Percentiles rank a stretch among this genome's conserved stretches.
phyloP scores from a whole-genome alignment of 2,329 filamentous ascomycete species.

The Lasiodiplodia sp. region DNA sequence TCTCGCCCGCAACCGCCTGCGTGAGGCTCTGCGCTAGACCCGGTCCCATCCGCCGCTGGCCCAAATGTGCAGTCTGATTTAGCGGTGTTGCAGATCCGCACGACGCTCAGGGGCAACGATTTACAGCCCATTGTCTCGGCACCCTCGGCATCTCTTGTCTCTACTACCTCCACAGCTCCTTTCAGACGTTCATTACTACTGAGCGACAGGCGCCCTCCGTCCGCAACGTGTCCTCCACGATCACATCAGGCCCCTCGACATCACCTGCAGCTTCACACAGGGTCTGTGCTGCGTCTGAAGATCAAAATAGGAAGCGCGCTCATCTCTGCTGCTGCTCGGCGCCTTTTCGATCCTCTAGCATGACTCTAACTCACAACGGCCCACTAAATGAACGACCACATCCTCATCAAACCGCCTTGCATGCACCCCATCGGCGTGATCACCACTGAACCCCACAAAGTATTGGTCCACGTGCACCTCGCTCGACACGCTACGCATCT shows the following conservation, averaged over 20 bases:
- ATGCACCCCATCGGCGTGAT: background rate
- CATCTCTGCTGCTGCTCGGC: background rate
- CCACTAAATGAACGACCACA: background rate
- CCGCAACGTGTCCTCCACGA: background rate
- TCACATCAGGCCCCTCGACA: background rate
- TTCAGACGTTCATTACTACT: background rate
- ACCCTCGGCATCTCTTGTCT: background rate
- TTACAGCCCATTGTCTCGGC: background rate
- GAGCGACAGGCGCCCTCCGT: no score
- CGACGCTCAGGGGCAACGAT: background rate
- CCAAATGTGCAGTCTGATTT: background rate
- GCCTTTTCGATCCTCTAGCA: background rate
- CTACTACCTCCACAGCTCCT: no score
- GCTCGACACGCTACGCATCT: background rate
- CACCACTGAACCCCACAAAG: background rate
- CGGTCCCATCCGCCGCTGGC: background rate
- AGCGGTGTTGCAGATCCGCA: background rate
- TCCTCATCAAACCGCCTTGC: background rate
- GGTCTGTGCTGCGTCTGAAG: background rate
- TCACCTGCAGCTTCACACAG: background rate
- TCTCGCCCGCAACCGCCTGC: background rate
- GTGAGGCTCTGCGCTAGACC: background rate
- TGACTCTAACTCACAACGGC: background rate
- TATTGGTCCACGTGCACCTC: no score
- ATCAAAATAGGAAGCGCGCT: background rate